Evolutionary conservation across 1,139 yeast species (phyloP).

Genomic region (Yamadazyma siamensis): DNA sequence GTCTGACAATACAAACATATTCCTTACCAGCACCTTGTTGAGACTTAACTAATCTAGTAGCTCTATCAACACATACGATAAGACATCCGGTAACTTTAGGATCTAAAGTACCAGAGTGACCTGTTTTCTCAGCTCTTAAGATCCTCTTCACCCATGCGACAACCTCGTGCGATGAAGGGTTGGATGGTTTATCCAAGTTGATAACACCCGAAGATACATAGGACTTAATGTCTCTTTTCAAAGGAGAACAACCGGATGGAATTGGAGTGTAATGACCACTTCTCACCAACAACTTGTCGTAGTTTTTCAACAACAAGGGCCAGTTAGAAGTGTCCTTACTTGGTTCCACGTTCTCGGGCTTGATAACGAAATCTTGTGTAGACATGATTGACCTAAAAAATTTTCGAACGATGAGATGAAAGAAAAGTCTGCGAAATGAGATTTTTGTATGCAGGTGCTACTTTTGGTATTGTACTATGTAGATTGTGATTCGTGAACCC

Average conservation of each 20-base stretch:
- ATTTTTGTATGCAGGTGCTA: slow-evolving; percentile 3
- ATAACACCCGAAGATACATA: slow-evolving; percentile 94
- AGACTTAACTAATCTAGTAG: slow-evolving; percentile 95
- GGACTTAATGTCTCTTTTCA: slow-evolving; percentile 87
- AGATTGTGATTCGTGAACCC: too few species aligned
- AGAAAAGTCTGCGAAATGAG: slow-evolving; percentile 6
- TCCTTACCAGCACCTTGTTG: slow-evolving; percentile 99
- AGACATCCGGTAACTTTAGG: slow-evolving; percentile 98
- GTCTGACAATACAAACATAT: slow-evolving; percentile 94
- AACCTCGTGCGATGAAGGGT: slow-evolving; percentile 97
- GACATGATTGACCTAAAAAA: slow-evolving; percentile 35
- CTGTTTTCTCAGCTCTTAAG: slow-evolving; percentile 92
- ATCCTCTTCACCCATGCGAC: slow-evolving; percentile 99
- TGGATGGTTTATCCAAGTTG: slow-evolving; percentile 95
- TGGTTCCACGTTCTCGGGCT: slow-evolving; percentile 82
- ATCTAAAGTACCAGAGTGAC: slow-evolving; percentile 98
- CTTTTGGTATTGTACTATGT: background rate
- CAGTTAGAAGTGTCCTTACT: slow-evolving; percentile 87
- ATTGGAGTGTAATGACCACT: slow-evolving; percentile 96
- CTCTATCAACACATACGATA: slow-evolving; percentile 96
- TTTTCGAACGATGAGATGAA: slow-evolving; percentile 14
- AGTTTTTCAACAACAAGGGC: slow-evolving; percentile 93
- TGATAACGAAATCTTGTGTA: slow-evolving; percentile 66
- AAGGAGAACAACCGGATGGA: slow-evolving; percentile 92
- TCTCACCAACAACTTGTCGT: slow-evolving; percentile 90